Base-by-base conservation (phyloP, 495 filamentous ascomycete genomes). In the Penicillium paradoxum region DNA sequence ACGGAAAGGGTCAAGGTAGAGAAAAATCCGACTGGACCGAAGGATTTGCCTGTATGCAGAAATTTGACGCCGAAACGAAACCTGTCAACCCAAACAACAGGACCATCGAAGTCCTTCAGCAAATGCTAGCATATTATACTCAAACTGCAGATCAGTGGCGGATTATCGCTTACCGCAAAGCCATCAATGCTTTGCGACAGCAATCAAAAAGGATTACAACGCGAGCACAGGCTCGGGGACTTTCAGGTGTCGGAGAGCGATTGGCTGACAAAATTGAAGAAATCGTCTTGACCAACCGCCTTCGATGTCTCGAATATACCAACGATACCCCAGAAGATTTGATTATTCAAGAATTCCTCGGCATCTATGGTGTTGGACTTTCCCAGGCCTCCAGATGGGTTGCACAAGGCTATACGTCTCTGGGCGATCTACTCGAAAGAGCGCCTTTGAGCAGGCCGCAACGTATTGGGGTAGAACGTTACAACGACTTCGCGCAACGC, bases 201-300 rank as follows among this genome's bases (percentile, higher is more conserved):
- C 89, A 95, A 53, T 61, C 69, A 0, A 73, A 68, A 49, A 86
- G 82, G 59, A 84, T 97, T 53, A 70, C 62, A 9, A 90, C 84
- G 11, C 79, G 77, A 41, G 73, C 83, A 25, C 79, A 95, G 68
- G 93, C 93, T 0, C 67, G 72, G 17, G 59, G 65, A 6, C 79
- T 97, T 3, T 82, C 85, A 1, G 80, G 80, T 49, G 86, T 98
- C 55, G 93, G 93, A 27, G 49, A 72, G 7, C 80, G 89, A 10
- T 66, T 98, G 14, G 93, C 93, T 0, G 75, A 78, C 36, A 97
- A 97, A 60, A 96, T 98, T 49, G 87, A 95, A 60, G 93, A 98
- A 62, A 96, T 97, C 42, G 90, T 81, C 5, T 65, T 69, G 47
- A 97, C 92, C 0, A 82, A 91, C 61, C 75, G 75, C 13, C 81